phyloP scores from a whole-genome alignment of 2,329 filamentous ascomycete species.

The Fusarium nodosum region DNA sequence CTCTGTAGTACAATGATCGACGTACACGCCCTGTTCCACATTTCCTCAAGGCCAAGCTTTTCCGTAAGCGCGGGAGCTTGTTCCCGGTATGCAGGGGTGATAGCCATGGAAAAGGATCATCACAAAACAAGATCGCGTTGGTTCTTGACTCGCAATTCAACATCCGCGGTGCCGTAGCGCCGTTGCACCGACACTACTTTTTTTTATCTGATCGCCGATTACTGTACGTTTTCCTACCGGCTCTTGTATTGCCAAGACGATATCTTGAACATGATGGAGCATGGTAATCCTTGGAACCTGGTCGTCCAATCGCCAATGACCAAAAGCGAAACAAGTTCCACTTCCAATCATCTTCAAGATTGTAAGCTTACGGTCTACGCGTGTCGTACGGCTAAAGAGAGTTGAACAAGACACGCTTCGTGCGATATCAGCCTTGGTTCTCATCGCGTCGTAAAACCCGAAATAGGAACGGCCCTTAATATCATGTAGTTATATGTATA shows the following conservation, averaged over 20 bases:
- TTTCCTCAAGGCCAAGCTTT: neutral
- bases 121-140: neutral
- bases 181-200: neutral
- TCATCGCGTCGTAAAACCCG: neutral
- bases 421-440: neutral
- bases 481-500: accelerated
- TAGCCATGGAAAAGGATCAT: neutral
- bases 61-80: neutral
- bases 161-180: neutral
- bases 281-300: neutral
- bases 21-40: neutral
- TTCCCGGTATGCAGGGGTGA: neutral
- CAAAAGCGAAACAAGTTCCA: neutral
- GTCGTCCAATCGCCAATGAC: neutral
- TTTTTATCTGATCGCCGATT: neutral
- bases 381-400: neutral
- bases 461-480: neutral
- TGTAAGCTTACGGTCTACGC: neutral
- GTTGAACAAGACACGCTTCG: neutral
- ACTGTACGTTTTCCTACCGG: neutral
- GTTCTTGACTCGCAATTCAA: neutral
- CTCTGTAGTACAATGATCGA: neutral
- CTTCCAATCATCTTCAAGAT: neutral
- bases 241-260: neutral
- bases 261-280: neutral